Evolutionary conservation across 78 protist genomes (phyloP).

Genomic region (Mastigamoeba balamuthi): DNA sequence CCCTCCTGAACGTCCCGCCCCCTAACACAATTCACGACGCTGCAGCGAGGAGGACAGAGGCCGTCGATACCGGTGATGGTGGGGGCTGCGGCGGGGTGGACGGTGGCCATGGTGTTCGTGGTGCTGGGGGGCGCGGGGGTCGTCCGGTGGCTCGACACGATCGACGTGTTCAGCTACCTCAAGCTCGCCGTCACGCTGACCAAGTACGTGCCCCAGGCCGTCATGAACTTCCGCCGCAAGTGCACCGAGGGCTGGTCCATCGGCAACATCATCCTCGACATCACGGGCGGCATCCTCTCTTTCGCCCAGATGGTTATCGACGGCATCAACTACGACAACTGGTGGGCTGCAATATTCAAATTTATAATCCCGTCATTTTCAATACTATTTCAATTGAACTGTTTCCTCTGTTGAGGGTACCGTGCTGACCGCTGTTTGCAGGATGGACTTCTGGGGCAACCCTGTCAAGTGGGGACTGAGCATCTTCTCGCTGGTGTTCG

Average conservation of each 20-base stretch:
- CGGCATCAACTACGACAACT: slow-evolving; percentile 11
- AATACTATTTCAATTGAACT: neutral
- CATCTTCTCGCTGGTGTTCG: slow-evolving; percentile 59
- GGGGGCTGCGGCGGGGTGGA: too few species aligned
- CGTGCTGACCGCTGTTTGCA: neutral
- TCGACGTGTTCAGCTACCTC: slow-evolving; percentile 29
- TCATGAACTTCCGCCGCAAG: slow-evolving; percentile 52
- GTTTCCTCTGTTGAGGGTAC: neutral
- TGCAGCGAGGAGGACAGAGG: too few species aligned
- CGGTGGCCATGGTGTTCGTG: too few species aligned
- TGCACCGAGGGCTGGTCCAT: slow-evolving; percentile 84
- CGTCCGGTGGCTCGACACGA: slow-evolving; percentile 23
- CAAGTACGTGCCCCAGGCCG: slow-evolving; percentile 79
- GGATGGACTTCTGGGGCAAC: slow-evolving; percentile 59
- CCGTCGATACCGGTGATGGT: slow-evolving; percentile 4
- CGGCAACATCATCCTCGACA: slow-evolving; percentile 73
- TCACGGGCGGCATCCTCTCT: slow-evolving; percentile 75
- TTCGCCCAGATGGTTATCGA: slow-evolving; percentile 64
- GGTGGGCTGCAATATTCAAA: neutral
- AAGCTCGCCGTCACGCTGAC: slow-evolving; percentile 62
- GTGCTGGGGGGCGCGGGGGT: neutral
- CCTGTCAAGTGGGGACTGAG: slow-evolving; percentile 78
- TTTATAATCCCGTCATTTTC: neutral
- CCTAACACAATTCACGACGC: too few species aligned
- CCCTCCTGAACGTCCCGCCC: too few species aligned